Percentiles rank a stretch among this genome's conserved stretches.
These are phyloP conservation scores for Dendrocalamus sinicus DNA, from an alignment of 176 grass and related monocot species.

Conservation along the genomic window DNA sequence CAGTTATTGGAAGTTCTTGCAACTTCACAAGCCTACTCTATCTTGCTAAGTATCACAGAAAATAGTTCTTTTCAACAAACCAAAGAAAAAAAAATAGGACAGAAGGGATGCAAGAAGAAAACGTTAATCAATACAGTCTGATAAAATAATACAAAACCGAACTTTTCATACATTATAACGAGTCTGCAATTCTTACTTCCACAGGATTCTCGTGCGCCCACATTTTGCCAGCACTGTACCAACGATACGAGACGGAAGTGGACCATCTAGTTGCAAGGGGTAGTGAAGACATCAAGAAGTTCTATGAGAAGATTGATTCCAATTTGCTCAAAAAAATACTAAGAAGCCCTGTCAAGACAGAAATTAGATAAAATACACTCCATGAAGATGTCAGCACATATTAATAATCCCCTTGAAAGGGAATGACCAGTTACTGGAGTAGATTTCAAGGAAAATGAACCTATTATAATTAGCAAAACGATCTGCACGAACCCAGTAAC, in stretches of 20 bases:
- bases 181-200: slow-evolving; percentile 20
- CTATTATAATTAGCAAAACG: slow-evolving; percentile 15
- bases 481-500: neutral
- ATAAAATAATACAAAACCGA: neutral
- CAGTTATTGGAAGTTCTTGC: slow-evolving; percentile 74
- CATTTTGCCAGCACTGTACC: slow-evolving; percentile 74
- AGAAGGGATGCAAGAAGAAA: neutral
- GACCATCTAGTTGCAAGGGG: slow-evolving; percentile 63
- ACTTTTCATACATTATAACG: neutral
- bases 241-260: slow-evolving; percentile 73
- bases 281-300: slow-evolving; percentile 68
- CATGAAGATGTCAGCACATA: neutral
- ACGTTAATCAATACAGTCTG: neutral
- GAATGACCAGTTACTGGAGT: neutral
- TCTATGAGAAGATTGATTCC: slow-evolving; percentile 72
- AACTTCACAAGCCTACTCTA: slow-evolving; percentile 78
- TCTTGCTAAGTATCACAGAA: slow-evolving; percentile 60
- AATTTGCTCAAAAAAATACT: slow-evolving; percentile 90
- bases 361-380: slow-evolving; percentile 27
- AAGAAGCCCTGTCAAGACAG: slow-evolving; percentile 77
- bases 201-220: slow-evolving; percentile 68
- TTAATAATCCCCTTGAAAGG: slow-evolving; percentile 13
- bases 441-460: slow-evolving; percentile 25
- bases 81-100: neutral
- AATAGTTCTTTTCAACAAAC: neutral